Base-by-base conservation (phyloP, 371 early-diverging fungal species). In the Syncephalis plumigaleata region DNA sequence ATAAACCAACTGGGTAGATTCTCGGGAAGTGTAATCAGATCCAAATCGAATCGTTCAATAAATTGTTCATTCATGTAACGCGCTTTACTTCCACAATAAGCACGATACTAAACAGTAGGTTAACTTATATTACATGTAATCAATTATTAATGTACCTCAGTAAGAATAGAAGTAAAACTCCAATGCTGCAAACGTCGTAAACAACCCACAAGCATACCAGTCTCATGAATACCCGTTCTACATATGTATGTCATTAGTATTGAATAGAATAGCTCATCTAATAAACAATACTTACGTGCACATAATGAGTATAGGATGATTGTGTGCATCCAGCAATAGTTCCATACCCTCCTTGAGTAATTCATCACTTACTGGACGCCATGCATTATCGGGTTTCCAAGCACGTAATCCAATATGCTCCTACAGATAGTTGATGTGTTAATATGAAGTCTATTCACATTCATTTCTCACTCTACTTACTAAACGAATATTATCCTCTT, bases 311-410 rank as follows among this genome's bases (percentile, higher is more conserved):
- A 90, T 61, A 21, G 96, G 94, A 51, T 93, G 85, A 36, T 73
- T 81, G 9, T 66, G 60, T 9, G 57, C 66, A 60, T 91, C 68
- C 37, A 95, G 61, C 2, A 89, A 63, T 43, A 85, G 56, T 60
- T 95, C 91, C 16, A 91, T 66, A 0, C 84, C 90, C 47, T 88
- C 91, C 54, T 93, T 94, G 54, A 94, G 79, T 11, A 91, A 60
- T 58, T 95, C 96, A 56, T 95, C 96, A 48, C 85, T 82, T 20
- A 91, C 73, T 2, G 93, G 94, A 52, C 87, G 70, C 93, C 96
- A 93, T 16, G 71, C 69, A 2, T 64, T 51, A 48, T 60, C 68
- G 8, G 73, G 55, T 47, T 67, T 71, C 65, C 69, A 70, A 27
- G 67, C 55, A 26, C 67, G 61, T 58, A 77, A 65, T 9, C 85